Evolutionary conservation across 495 filamentous ascomycete genomes (phyloP).

Genomic region (Xanthoparmelia taractica): DNA sequence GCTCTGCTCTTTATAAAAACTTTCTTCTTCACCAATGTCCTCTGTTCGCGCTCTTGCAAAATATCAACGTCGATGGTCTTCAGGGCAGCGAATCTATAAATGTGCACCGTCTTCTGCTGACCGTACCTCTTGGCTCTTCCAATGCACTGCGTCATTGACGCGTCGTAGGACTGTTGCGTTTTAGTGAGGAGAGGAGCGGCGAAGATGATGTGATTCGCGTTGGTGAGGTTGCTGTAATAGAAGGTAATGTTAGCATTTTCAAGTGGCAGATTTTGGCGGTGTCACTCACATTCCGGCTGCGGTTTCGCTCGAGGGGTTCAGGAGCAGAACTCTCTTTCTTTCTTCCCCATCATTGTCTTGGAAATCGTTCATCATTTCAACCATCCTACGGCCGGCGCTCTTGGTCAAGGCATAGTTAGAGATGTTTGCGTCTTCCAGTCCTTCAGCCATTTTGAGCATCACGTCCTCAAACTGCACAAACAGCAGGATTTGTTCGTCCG

Average conservation of each 20-base stretch:
- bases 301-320: constrained; percentile 55
- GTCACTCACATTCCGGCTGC: constrained; percentile 62
- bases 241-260: neutral
- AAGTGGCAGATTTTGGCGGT: neutral
- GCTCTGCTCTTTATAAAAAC: neutral
- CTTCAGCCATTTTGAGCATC: constrained; percentile 31
- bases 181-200: constrained; percentile 50
- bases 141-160: constrained; percentile 60
- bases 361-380: constrained; percentile 39
- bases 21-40: constrained; percentile 28
- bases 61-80: constrained; percentile 66
- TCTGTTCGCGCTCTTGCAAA: constrained; percentile 40
- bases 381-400: constrained; percentile 26
- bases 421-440: constrained; percentile 31
- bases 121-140: constrained; percentile 61
- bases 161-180: constrained; percentile 51
- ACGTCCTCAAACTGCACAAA: constrained; percentile 47
- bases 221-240: constrained; percentile 55
- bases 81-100: constrained; percentile 60
- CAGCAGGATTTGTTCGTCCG: constrained; percentile 42
- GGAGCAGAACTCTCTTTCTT: constrained; percentile 48
- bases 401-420: constrained; percentile 29
- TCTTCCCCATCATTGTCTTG: constrained; percentile 28
- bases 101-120: constrained; percentile 56
- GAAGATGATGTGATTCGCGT: constrained; percentile 74